These are phyloP conservation scores for Xylariaceae sp. DNA, from an alignment of 2,329 filamentous ascomycete species.

Conservation along the genomic window DNA sequence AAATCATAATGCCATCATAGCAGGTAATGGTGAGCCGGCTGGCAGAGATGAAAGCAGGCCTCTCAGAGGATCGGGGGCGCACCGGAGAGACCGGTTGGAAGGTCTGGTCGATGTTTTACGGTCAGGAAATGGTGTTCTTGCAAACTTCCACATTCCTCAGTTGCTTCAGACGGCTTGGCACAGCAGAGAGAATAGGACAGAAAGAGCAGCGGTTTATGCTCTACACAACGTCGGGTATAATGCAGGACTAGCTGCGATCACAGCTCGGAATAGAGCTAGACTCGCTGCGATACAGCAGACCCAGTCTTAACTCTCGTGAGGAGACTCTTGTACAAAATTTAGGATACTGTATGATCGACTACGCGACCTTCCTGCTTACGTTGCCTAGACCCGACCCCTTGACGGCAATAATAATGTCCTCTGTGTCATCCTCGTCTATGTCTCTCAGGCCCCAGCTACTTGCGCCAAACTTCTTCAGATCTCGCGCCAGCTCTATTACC, in stretches of 20 bases:
- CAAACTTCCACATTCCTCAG: constrained; percentile 48
- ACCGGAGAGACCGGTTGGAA: constrained; percentile 23
- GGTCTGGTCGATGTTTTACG: constrained; percentile 40
- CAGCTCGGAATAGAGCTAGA: constrained; percentile 39
- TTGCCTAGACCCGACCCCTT: constrained; percentile 93
- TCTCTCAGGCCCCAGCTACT: constrained; percentile 88
- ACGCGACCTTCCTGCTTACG: constrained; percentile 81
- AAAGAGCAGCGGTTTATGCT: constrained; percentile 45
- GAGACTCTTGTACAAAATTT: constrained; percentile 24
- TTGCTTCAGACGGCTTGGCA: constrained; percentile 43
- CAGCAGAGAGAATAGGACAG: constrained; percentile 33
- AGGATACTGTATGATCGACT: constrained; percentile 25
- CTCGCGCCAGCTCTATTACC: constrained; percentile 72
- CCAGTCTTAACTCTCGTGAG: constrained; percentile 19
- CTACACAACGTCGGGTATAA: constrained; percentile 51
- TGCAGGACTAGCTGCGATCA: constrained; percentile 47
- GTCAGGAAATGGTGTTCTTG: constrained; percentile 51
- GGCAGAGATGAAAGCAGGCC: constrained; percentile 27
- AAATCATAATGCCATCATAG: constrained; percentile 13
- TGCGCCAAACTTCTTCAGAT: constrained; percentile 82
- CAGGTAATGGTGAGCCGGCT: constrained; percentile 13
- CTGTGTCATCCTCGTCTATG: constrained; percentile 58
- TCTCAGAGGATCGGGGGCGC: constrained; percentile 18
- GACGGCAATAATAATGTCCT: constrained; percentile 79
- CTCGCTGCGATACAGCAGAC: constrained; percentile 27